Base-by-base conservation (phyloP, 1,284 basidiomycete species). In the Ganoderma boninense region DNA sequence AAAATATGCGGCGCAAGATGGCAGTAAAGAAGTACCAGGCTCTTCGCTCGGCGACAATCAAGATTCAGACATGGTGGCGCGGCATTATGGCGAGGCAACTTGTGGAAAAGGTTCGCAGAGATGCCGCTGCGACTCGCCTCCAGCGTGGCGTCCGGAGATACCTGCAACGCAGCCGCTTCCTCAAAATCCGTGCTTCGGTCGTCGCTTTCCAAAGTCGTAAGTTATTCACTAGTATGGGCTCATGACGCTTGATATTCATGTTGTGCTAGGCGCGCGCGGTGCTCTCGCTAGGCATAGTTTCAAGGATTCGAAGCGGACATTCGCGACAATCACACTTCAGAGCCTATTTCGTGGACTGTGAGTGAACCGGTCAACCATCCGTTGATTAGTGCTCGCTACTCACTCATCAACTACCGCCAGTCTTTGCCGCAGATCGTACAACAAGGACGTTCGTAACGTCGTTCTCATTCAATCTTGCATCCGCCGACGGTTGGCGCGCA, bases 1-100 rank as follows among this genome's bases (percentile, higher is more conserved):
- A 99, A 90, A 98, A 99, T 81, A 92, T 99, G 84, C 89, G 95
- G 60, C 87, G 97, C 60, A 88, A 92, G 62, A 89, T 98, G 84
- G 95, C 95, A 5, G 88, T 94, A 74, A 95, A 93, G 79, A 88
- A 88, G 66, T 99, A 98, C 79, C 87, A 88, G 73, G 83, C 87
- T 67, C 86, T 97, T 72, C 91, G 95, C 40, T 79, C 74, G 10
- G 90, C 92, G 26, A 91, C 96, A 1, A 92, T 99, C 81, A 90
- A 85, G 79, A 92, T 99, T 44, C 98, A 99, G 81, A 92, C 95
- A 0, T 95, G 95, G 93, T 98, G 96, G 95, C 89, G 97, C 73
- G 93, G 94, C 46, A 89, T 95, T 62, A 76, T 93, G 75, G 97
- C 97, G 1, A 89, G 87, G 75, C 87, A 87, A 69, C 83, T 95